Percentiles rank a stretch among this genome's conserved stretches.
Conservation (phyloP, 2,329 filamentous ascomycete species). For the Chaetomium sp. region DNA sequence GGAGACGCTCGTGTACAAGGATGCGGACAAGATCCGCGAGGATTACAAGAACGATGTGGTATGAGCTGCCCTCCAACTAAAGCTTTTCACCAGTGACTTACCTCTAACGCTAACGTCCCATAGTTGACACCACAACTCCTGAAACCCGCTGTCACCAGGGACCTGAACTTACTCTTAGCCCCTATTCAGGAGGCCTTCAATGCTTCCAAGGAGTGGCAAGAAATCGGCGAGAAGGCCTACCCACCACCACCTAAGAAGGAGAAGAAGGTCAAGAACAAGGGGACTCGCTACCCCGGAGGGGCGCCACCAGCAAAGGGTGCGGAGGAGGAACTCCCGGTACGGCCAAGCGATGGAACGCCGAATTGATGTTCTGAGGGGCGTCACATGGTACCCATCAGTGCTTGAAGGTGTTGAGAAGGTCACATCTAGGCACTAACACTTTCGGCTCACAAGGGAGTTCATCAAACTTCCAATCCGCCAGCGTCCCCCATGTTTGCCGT, state of each 20-base stretch:
- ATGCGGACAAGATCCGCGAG: slow-evolving; percentile 65
- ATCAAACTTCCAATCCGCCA: too few species aligned
- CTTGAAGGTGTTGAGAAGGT: background rate
- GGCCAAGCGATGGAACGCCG: slow-evolving; percentile 9
- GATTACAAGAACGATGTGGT: slow-evolving; percentile 77
- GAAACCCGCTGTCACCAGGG: slow-evolving; percentile 74
- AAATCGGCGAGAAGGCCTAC: slow-evolving; percentile 71
- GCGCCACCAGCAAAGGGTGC: slow-evolving; percentile 8
- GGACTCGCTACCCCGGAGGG: slow-evolving; percentile 53
- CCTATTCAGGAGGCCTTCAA: slow-evolving; percentile 73
- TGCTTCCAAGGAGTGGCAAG: slow-evolving; percentile 71
- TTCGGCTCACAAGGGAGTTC: too few species aligned
- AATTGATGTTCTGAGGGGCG: background rate
- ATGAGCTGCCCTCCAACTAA: slow-evolving; percentile 29
- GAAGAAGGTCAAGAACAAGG: slow-evolving; percentile 73
- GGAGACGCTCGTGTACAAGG: slow-evolving; percentile 73
- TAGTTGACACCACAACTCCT: slow-evolving; percentile 77
- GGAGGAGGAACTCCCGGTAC: slow-evolving; percentile 15
- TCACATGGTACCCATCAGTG: background rate
- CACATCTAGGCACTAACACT: too few species aligned
- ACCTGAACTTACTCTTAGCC: slow-evolving; percentile 64
- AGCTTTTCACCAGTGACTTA: background rate
- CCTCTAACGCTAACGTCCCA: slow-evolving; percentile 14
- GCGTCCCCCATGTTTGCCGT: too few species aligned
- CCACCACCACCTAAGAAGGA: slow-evolving; percentile 66